Conservation (phyloP, 73 alveolate genomes). For the Effrenium voratum region DNA sequence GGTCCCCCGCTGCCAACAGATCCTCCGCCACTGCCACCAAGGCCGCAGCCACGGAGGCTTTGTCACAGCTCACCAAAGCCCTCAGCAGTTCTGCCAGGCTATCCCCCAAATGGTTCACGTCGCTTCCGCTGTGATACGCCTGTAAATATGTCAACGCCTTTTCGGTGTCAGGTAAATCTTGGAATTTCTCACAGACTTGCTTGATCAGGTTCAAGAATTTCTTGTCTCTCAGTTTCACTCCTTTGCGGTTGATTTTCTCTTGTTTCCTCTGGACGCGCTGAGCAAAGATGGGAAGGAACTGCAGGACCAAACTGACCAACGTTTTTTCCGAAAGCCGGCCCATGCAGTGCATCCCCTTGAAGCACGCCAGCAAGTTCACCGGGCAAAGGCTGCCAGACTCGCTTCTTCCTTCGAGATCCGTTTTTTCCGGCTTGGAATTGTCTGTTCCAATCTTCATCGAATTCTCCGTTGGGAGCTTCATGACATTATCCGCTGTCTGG, state of each 20-base stretch:
- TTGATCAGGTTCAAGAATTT: not conserved
- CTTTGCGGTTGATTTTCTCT: slow-evolving; percentile 55
- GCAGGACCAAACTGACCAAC: slow-evolving; percentile 22
- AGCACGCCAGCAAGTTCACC: slow-evolving; percentile 60
- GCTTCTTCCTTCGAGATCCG: no score
- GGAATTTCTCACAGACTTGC: slow-evolving; percentile 11
- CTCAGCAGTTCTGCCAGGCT: slow-evolving; percentile 36
- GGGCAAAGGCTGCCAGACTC: slow-evolving; percentile 13
- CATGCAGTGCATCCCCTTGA: slow-evolving; percentile 40
- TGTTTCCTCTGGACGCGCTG: slow-evolving; percentile 47
- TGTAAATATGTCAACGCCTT: not conserved
- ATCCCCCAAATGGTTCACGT: slow-evolving; percentile 23
- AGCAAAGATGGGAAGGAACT: slow-evolving; percentile 40
- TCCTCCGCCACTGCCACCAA: slow-evolving; percentile 35
- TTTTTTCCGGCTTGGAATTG: no score
- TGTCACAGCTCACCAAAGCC: not conserved
- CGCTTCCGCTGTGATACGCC: not conserved
- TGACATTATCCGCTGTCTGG: not conserved
- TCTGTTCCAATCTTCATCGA: not conserved
- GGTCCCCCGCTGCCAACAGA: no score
- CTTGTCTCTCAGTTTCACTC: slow-evolving; percentile 26
- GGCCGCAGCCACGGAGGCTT: slow-evolving; percentile 10
- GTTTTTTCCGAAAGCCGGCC: slow-evolving; percentile 20
- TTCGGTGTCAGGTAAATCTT: not conserved
- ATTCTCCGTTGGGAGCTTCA: not conserved